phyloP scores from a whole-genome alignment of 192 early-diverging fungal species.

The Coemansia sp. region DNA sequence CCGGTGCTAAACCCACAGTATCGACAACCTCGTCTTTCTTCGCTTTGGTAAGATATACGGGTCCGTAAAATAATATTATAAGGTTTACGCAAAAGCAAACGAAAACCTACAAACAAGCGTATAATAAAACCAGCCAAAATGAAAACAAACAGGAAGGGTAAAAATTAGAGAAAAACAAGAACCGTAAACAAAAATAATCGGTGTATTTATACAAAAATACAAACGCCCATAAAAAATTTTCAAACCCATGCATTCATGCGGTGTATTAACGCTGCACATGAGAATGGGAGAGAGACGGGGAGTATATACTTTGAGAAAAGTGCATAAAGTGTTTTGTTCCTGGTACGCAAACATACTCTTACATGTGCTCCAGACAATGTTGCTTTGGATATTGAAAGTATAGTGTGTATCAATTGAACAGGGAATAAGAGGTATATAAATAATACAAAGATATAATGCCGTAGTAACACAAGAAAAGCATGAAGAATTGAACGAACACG shows the following conservation, averaged over 20 bases:
- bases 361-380: not conserved
- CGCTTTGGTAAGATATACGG: not conserved
- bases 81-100: too few species aligned
- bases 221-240: not conserved
- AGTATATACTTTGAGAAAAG: not conserved
- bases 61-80: not conserved
- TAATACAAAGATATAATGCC: constrained; percentile 1
- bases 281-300: not conserved
- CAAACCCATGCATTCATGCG: not conserved
- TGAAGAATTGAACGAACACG: constrained; percentile 1
- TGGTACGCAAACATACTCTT: constrained; percentile 2
- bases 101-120: not conserved
- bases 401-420: constrained; percentile 5
- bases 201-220: not conserved
- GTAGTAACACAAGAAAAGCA: constrained; percentile 8
- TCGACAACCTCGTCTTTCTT: not conserved
- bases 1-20: not conserved
- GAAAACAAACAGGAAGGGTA: not conserved
- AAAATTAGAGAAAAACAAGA: not conserved
- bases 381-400: not conserved
- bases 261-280: not conserved
- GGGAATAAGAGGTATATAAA: not conserved
- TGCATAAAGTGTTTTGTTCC: not conserved
- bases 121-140: not conserved
- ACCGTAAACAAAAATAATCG: not conserved